Conservation (phyloP, 2,329 filamentous ascomycete species). For the Calonectria ilicicola region DNA sequence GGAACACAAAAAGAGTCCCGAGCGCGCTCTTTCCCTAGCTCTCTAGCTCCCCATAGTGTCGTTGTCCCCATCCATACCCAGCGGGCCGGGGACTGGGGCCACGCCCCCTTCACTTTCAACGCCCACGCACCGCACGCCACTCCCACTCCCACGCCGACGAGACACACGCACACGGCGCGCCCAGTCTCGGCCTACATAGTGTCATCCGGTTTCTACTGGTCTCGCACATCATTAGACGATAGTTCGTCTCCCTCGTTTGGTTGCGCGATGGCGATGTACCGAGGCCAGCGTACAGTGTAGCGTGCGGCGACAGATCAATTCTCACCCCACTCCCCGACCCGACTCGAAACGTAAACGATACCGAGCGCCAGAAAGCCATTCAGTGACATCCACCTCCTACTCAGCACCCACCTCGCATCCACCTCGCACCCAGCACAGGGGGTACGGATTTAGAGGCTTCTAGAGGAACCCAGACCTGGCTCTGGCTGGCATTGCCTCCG, state of each 20-base stretch:
- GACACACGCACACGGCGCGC: constrained; percentile 1
- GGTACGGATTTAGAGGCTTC: not conserved
- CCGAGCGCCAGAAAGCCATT: not conserved
- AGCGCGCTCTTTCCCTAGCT: constrained; percentile 25
- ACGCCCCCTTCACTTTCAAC: constrained; percentile 23
- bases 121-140: constrained; percentile 14
- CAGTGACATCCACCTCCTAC: not conserved
- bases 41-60: constrained; percentile 23
- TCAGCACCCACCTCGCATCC: too few species aligned
- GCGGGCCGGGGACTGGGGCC: constrained; percentile 25
- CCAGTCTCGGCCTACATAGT: constrained; percentile 2
- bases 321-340: not conserved
- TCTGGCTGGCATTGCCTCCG: not conserved
- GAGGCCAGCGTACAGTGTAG: not conserved
- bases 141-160: not conserved
- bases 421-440: not conserved
- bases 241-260: not conserved
- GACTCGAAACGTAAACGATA: constrained; percentile 9
- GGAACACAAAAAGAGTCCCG: constrained; percentile 41
- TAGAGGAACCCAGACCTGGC: not conserved
- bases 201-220: not conserved
- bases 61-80: constrained; percentile 16
- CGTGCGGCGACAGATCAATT: not conserved
- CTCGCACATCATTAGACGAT: not conserved
- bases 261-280: not conserved